phyloP scores from a whole-genome alignment of 805 yeast genomes.

The Geotrichum ghanense region DNA sequence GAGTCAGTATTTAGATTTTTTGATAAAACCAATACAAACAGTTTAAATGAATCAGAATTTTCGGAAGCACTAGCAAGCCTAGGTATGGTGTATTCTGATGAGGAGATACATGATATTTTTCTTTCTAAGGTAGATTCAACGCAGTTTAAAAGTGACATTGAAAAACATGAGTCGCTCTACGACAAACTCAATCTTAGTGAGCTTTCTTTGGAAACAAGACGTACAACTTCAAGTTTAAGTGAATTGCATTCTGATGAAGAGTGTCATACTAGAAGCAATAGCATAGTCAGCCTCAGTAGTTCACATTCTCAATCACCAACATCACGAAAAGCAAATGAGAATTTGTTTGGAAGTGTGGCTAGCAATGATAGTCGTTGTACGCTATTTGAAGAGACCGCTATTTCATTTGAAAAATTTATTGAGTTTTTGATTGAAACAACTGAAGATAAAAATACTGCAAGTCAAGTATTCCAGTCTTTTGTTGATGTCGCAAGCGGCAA shows the following conservation, averaged over 20 bases:
- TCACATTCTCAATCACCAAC: neutral
- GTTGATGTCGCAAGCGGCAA: conserved; percentile 31
- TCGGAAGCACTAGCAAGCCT: conserved; percentile 31
- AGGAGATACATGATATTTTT: conserved; percentile 30
- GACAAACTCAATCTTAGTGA: neutral
- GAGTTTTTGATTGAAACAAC: conserved; percentile 29
- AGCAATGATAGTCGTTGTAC: neutral
- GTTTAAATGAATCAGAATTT: conserved; percentile 33
- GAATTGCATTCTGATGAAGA: neutral
- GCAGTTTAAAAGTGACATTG: neutral
- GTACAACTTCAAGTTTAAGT: neutral
- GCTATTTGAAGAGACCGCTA: conserved; percentile 6
- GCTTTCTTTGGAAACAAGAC: neutral
- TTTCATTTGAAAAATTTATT: conserved; percentile 25
- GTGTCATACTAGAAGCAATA: neutral
- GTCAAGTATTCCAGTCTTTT: conserved; percentile 30
- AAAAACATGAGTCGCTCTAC: neutral
- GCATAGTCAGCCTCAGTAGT: neutral
- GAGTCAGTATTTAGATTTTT: conserved; percentile 34
- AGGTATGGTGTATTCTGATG: conserved; percentile 28
- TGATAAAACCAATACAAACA: conserved; percentile 27
- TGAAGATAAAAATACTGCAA: conserved; percentile 29
- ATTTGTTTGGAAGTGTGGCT: neutral
- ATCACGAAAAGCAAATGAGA: neutral
- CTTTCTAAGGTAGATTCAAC: conserved; percentile 18